Conservation (phyloP, 1,139 yeast species). For the Geotrichum phurueaensis region DNA sequence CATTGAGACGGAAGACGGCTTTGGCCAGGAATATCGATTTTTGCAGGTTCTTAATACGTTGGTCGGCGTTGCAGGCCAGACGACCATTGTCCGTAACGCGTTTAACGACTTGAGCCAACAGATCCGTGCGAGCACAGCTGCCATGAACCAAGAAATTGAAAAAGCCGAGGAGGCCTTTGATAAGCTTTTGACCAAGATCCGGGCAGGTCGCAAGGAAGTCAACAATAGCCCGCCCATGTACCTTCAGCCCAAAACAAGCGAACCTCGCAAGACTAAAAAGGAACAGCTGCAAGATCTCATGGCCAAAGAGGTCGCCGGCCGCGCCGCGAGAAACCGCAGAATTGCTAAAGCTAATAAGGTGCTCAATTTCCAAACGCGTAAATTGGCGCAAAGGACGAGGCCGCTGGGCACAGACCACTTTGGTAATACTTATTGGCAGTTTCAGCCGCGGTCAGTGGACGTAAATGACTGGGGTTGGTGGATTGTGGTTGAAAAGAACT, state of each 20-base stretch:
- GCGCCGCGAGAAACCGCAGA: constrained; percentile 23
- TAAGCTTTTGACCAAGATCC: constrained; percentile 11
- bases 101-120: background rate
- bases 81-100: constrained; percentile 13
- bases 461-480: constrained; percentile 19
- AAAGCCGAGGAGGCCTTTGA: constrained; percentile 15
- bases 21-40: constrained; percentile 26
- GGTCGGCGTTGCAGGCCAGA: constrained; percentile 13
- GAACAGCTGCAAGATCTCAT: constrained; percentile 18
- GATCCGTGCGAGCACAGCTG: background rate
- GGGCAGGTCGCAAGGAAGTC: constrained; percentile 11
- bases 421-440: constrained; percentile 37
- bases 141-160: constrained; percentile 6
- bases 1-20: constrained; percentile 14
- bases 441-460: constrained; percentile 33
- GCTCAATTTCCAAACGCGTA: constrained; percentile 25
- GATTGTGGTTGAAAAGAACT: constrained; percentile 14
- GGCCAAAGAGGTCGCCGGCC: constrained; percentile 26
- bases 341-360: constrained; percentile 29
- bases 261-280: constrained; percentile 20
- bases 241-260: constrained; percentile 4
- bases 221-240: constrained; percentile 10
- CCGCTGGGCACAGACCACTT: constrained; percentile 34
- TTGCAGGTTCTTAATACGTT: constrained; percentile 5
- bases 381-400: constrained; percentile 31